Conservation (phyloP, 768 basidiomycete species). For the Pholiota microspora region DNA sequence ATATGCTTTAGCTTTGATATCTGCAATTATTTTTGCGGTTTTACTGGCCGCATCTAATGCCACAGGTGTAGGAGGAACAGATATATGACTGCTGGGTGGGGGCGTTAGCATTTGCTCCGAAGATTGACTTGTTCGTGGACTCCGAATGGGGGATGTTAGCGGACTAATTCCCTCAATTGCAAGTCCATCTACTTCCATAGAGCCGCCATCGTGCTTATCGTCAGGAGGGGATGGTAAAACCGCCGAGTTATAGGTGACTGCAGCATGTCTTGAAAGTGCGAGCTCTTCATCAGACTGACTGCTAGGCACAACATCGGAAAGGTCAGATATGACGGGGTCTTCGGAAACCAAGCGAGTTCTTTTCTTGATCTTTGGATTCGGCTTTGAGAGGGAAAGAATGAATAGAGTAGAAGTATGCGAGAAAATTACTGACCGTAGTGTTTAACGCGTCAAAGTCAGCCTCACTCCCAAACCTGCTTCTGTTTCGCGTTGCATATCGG, state of each 20-base stretch:
- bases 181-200: slow-evolving; percentile 4
- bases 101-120: slow-evolving; percentile 19
- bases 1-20: slow-evolving; percentile 62
- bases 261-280: slow-evolving; percentile 17
- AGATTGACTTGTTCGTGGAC: slow-evolving; percentile 2
- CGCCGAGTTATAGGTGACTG: not conserved
- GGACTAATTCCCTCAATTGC: too few relatives aligned
- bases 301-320: slow-evolving; percentile 48
- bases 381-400: slow-evolving; percentile 1
- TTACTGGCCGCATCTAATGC: slow-evolving; percentile 39
- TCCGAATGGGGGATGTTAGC: not conserved
- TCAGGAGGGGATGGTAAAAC: not conserved
- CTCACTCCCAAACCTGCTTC: not conserved
- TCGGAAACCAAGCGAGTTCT: slow-evolving; percentile 37
- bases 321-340: slow-evolving; percentile 15
- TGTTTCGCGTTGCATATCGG: not conserved
- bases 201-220: not conserved
- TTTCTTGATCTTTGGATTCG: slow-evolving; percentile 26
- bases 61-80: slow-evolving; percentile 30
- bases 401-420: not conserved
- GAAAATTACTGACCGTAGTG: slow-evolving; percentile 9
- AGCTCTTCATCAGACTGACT: slow-evolving; percentile 69
- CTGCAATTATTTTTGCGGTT: slow-evolving; percentile 56
- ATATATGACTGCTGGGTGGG: slow-evolving; percentile 20
- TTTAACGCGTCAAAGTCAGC: not conserved